Evolutionary conservation across 1,139 yeast genomes (phyloP), one percentile per base, ranked within the genome.

Genomic region (Kluyveromyces sp.): DNA sequence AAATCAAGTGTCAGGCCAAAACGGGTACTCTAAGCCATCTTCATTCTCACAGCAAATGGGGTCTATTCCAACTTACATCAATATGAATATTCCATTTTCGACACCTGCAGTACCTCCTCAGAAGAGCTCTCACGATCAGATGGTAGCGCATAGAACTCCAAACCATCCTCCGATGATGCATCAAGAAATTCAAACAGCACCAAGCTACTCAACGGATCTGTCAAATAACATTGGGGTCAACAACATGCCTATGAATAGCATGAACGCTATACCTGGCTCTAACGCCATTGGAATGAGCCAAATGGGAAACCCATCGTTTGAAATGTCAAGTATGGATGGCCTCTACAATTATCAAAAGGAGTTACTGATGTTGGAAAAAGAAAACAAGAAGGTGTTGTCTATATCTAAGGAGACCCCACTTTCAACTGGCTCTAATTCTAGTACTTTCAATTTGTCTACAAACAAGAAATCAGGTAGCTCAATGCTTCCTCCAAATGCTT

Each of bases 291-390:
- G 25, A 7, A 33, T 33, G 25, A 8, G 20, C 11, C 39, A 35
- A 4, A 17, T 13, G 13, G 31, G 40, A 26, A 39, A 42, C n/a
- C 43, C 41, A n/a, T 43, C 49, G 6, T 39, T 45, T 13, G 45
- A 44, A 22, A 34, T 42, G 17, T 43, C 56, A 11, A 53, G 58
- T 11, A 51, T 56, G 18, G 59, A 56, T 33, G 75, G 76, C 3
- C 66, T 83, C 40, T 83, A 80, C 50, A 89, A 83, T 58, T 83
- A 83, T 60, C 92, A 83, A 61, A 76, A 77, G 73, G 92, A 83
- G 61, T 65, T 83, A 51, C 75, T 83, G 78, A 61, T 80, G 36
- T 65, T 83, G 47, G 92, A 83, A 51, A 77, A 78, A 51, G 88
- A 81, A 57, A 82, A 82, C 60, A 80, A 80, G 60, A 78, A 49